Evolutionary conservation across 2,329 filamentous ascomycete species (phyloP).

Genomic region (Stachybotrys chlorohalonatus): DNA sequence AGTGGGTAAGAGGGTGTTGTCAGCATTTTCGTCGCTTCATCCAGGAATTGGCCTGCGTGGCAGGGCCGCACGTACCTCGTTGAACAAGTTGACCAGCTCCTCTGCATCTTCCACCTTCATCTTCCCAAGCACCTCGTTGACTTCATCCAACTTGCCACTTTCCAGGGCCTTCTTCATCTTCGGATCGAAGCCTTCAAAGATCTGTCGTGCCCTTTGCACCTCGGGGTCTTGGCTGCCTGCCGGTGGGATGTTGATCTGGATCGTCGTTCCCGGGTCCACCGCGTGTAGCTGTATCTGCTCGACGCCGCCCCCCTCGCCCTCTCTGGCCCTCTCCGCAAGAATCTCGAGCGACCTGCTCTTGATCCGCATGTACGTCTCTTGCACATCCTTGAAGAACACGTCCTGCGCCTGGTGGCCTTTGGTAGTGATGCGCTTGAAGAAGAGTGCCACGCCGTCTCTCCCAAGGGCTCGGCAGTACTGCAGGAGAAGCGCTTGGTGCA

Average conservation of each 20-base stretch:
- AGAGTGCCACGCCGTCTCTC: slow-evolving; percentile 77
- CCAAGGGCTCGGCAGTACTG: slow-evolving; percentile 93
- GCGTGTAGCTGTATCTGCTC: slow-evolving; percentile 98
- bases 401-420: slow-evolving; percentile 82
- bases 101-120: slow-evolving; percentile 87
- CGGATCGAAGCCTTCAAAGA: slow-evolving; percentile 78
- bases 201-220: slow-evolving; percentile 53
- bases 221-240: slow-evolving; percentile 57
- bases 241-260: slow-evolving; percentile 77
- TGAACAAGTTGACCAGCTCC: slow-evolving; percentile 70
- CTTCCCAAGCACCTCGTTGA: slow-evolving; percentile 57
- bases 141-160: slow-evolving; percentile 70
- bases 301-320: slow-evolving; percentile 55
- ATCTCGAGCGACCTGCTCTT: slow-evolving; percentile 68
- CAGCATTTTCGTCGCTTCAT: neutral
- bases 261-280: slow-evolving; percentile 85
- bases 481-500: slow-evolving; percentile 84
- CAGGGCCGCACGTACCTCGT: slow-evolving; percentile 44
- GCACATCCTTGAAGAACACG: slow-evolving; percentile 88
- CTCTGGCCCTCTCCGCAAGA: slow-evolving; percentile 40
- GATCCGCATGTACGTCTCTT: slow-evolving; percentile 78
- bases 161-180: slow-evolving; percentile 76
- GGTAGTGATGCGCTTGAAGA: slow-evolving; percentile 94
- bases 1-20: neutral
- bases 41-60: neutral